Evolutionary conservation across 495 filamentous ascomycete genomes (phyloP).

Genomic region (Lophium mytilinum): DNA sequence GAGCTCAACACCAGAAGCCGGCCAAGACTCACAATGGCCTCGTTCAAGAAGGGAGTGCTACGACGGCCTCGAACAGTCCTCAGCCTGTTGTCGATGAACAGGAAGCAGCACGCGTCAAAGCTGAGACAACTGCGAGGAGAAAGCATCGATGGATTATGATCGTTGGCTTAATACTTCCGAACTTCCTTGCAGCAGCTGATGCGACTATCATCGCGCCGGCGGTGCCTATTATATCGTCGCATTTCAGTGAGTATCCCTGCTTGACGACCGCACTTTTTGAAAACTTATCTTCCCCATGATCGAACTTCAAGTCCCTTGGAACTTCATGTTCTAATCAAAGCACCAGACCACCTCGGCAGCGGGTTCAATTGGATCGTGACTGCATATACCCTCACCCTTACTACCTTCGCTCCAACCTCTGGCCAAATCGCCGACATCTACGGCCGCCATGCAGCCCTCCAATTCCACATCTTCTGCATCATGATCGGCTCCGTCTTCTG

Average conservation of each 20-base stretch:
- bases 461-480: constrained; percentile 42
- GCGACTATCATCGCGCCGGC: constrained; percentile 54
- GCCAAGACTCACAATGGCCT: not conserved
- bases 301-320: no score
- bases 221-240: constrained; percentile 48
- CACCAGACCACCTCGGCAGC: constrained; percentile 39
- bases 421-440: constrained; percentile 54
- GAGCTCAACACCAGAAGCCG: not conserved
- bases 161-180: constrained; percentile 43
- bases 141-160: constrained; percentile 49
- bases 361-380: constrained; percentile 59
- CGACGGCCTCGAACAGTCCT: not conserved
- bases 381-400: constrained; percentile 52
- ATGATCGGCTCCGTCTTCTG: constrained; percentile 44
- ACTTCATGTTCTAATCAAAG: no score
- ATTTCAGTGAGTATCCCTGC: constrained; percentile 41
- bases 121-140: not conserved
- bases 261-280: no score
- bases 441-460: constrained; percentile 44
- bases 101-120: not conserved
- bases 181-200: constrained; percentile 39
- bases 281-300: no score
- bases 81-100: not conserved
- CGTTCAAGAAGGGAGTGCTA: not conserved
- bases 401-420: constrained; percentile 54